Base-by-base conservation (phyloP, 257 asterid species). In the Plantago ovata region DNA sequence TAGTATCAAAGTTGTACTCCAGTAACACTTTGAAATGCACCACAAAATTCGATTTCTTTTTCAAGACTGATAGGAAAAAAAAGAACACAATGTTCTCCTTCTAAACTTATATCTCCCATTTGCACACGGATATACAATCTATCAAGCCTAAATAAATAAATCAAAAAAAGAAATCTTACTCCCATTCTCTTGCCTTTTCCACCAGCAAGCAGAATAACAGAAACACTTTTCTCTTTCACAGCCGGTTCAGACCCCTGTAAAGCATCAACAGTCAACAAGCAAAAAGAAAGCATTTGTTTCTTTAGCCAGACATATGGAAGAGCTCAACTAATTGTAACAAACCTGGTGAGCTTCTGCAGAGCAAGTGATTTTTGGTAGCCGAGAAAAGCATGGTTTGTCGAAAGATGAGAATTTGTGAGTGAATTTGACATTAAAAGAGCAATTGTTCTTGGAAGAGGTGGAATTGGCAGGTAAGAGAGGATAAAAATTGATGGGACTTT, bases 151-250 rank as follows among this genome's bases (percentile, higher is more conserved):
- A 28, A 28, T 15, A 54, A 2, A 16, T 9, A 46, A 41, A 21
- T 38, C 18, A 9, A 12, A 39, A 51, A 20, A 41, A 23, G 48
- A 28, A 38, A 28, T 66, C 85, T 75, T 79, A 89, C 99, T 8
- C 97, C 97, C 97, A 93, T 93, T 77, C 96, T 82, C 72, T 93
- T 93, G 24, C 99, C 97, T 74, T 82, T 82, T 50, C 99, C 99
- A 67, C 99, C 99, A 18, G 99, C 96, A 64, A 93, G 96, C 67
- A 93, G 81, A 61, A 93, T 51, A 52, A 93, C 96, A n/a, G 99
- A 86, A 22, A 86, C 97, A 64, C 97, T 79, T 20, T 71, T 89
- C 80, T 84, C 94, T 65, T 82, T 79, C 39, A 86, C 88, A 76
- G 60, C 84, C 19, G 52, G 75, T 49, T 80, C 85, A 63, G 84